phyloP scores from a whole-genome alignment of 2,329 filamentous ascomycete species.

The Sphaerulina musiva region DNA sequence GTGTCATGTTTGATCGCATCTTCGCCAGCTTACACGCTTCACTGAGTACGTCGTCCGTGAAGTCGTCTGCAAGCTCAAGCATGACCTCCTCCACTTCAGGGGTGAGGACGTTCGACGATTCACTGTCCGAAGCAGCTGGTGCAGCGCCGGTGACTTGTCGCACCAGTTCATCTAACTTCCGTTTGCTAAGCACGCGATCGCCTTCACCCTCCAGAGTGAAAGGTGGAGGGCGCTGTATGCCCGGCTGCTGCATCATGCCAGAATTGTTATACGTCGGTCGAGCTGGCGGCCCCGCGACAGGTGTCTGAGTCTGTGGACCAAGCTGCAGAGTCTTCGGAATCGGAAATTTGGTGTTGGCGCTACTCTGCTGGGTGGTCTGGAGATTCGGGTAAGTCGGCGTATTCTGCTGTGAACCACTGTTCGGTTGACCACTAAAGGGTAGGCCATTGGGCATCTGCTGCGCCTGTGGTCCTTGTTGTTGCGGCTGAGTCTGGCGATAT shows the following conservation, averaged over 20 bases:
- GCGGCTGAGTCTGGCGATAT: slow-evolving; percentile 17
- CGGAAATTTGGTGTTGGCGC: slow-evolving; percentile 60
- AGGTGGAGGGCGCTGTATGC: slow-evolving; percentile 70
- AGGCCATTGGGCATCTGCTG: slow-evolving; percentile 25
- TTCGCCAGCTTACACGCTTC: slow-evolving; percentile 87
- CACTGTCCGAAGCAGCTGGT: slow-evolving; percentile 59
- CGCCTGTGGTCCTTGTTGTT: slow-evolving; percentile 17
- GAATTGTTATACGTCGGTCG: slow-evolving; percentile 83
- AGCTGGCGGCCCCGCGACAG: slow-evolving; percentile 63
- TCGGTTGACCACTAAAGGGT: slow-evolving; percentile 18
- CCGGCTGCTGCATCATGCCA: slow-evolving; percentile 81
- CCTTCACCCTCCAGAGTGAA: slow-evolving; percentile 88
- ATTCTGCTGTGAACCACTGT: slow-evolving; percentile 22
- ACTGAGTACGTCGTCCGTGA: slow-evolving; percentile 85
- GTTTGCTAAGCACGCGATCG: slow-evolving; percentile 91
- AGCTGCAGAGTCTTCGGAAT: slow-evolving; percentile 77
- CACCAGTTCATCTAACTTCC: slow-evolving; percentile 92
- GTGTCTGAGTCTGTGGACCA: slow-evolving; percentile 63
- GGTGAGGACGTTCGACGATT: slow-evolving; percentile 57
- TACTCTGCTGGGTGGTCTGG: slow-evolving; percentile 23
- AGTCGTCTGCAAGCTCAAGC: slow-evolving; percentile 83
- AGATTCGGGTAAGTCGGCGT: slow-evolving; percentile 23
- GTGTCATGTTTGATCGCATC: slow-evolving; percentile 78
- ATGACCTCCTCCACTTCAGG: slow-evolving; percentile 96
- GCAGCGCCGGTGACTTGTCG: slow-evolving; percentile 83